phyloP scores from a whole-genome alignment of 768 basidiomycete species.

The Auriculariales sp. region DNA sequence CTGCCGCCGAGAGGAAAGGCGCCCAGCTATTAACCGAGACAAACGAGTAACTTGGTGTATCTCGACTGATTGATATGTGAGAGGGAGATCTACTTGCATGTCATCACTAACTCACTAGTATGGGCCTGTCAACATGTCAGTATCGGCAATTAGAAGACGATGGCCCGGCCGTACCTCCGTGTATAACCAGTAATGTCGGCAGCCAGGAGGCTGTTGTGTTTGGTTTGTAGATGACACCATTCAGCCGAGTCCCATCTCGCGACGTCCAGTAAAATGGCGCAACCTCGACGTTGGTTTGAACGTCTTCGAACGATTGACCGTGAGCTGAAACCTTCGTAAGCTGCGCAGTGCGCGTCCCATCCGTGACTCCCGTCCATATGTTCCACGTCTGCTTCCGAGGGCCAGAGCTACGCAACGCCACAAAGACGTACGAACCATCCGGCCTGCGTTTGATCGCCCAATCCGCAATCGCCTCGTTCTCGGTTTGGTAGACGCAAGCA shows the following conservation, averaged over 20 bases:
- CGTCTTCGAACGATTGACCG: slow-evolving; percentile 1
- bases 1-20: slow-evolving; percentile 1
- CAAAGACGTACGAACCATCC: slow-evolving; percentile 4
- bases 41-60: neutral
- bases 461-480: neutral
- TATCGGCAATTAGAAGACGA: slow-evolving; percentile 3
- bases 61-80: slow-evolving; percentile 1
- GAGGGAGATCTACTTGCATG: neutral
- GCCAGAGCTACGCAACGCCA: slow-evolving; percentile 3
- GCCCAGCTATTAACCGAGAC: neutral
- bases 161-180: too few relatives aligned
- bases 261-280: slow-evolving; percentile 3
- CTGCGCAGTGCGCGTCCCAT: neutral
- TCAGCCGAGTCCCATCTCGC: slow-evolving; percentile 2
- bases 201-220: neutral
- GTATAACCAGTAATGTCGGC: slow-evolving; percentile 5
- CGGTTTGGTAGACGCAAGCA: neutral
- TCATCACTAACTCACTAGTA: neutral
- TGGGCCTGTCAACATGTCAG: slow-evolving; percentile 1
- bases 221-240: slow-evolving; percentile 2
- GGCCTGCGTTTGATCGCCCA: slow-evolving; percentile 4
- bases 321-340: slow-evolving; percentile 6
- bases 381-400: slow-evolving; percentile 3
- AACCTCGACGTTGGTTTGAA: neutral
- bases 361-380: slow-evolving; percentile 2